Evolutionary conservation across 2,329 filamentous ascomycete species (phyloP), one percentile per base, ranked within the genome.

Genomic region (Pseudogymnoascus sp.): DNA sequence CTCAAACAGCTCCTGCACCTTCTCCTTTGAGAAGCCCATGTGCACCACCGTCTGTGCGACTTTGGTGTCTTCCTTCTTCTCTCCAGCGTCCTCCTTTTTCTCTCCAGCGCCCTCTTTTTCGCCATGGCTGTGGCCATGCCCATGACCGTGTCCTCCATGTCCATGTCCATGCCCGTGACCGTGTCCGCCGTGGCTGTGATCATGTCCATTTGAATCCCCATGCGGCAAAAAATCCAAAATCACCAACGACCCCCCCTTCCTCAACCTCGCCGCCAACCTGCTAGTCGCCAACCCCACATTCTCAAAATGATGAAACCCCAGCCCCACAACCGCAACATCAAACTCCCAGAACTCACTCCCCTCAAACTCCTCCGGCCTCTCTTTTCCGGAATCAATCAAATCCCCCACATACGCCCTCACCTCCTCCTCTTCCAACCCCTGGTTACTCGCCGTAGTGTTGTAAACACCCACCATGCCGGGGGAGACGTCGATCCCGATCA

Each of bases 401-500:
- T 90, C 82, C 57, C 85, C 87, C 23, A 80, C 75, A 63, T 81
- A 75, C 19, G 83, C 85, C 65, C 74, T 74, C 79, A 87, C 84
- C 66, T 85, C 82, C 4, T 80, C 75, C 1, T 69, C 65, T 1
- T 76, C 67, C 21, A 86, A 75, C 1, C 82, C 84, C 74, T 85
- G 80, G 65, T 82, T 81, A 36, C 75, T 72, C 19, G 84, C 86
- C 26, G 82, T 79, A 10, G 76, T 74, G 71, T 91, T 92, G 77
- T 87, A 93, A 6, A 80, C 78, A 0, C 78, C 76, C 4, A 90
- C 82, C 89, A 92, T 92, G 65, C 84, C 84, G 66, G 86, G 80
- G 0, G 88, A 87, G 63, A 91, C 76, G 71, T 93, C 89, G 50
- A 93, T 80, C 44, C 88, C 89, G 15, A 87, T 76, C 59, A 84